A percentile compares a stretch with the other conserved stretches of the same genome.
phyloP scores from a whole-genome alignment of 352 stramenopile genomes.

The Globisporangium abappressorium region DNA sequence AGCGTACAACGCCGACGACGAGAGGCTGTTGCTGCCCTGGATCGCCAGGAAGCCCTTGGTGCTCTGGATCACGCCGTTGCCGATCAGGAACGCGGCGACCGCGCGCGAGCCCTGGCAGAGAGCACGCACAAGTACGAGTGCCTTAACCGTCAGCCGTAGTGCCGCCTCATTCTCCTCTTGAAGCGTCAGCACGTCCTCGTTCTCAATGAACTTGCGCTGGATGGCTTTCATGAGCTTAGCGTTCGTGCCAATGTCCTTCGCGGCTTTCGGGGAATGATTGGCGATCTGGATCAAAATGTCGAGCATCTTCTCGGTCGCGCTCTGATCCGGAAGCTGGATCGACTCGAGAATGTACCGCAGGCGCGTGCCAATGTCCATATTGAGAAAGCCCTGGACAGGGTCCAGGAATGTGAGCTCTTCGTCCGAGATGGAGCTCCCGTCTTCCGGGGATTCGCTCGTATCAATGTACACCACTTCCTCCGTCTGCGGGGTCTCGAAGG shows the following conservation, averaged over 20 bases:
- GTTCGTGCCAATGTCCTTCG: conserved; percentile 47
- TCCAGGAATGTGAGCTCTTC: conserved; percentile 51
- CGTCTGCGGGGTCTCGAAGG: conserved; percentile 12
- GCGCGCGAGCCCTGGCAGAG: conserved; percentile 51
- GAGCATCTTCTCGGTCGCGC: conserved; percentile 46
- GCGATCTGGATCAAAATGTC: conserved; percentile 50
- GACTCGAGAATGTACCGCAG: conserved; percentile 51
- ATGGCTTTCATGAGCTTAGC: conserved; percentile 37
- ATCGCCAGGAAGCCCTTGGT: conserved; percentile 59
- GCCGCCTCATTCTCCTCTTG: conserved; percentile 24
- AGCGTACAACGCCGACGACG: conserved; percentile 19
- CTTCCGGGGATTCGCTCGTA: conserved; percentile 30
- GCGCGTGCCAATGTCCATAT: conserved; percentile 53
- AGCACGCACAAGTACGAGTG: conserved; percentile 37
- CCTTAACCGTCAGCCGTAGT: conserved; percentile 39
- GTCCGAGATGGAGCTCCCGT: conserved; percentile 41
- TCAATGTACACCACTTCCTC: conserved; percentile 57
- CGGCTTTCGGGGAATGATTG: conserved; percentile 45
- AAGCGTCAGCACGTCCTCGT: conserved; percentile 37
- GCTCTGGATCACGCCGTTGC: conserved; percentile 47
- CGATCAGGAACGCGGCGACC: conserved; percentile 34
- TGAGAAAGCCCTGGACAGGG: conserved; percentile 53
- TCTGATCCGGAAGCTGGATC: conserved; percentile 41
- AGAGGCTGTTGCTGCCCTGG: conserved; percentile 12
- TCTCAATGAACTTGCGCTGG: conserved; percentile 52